Evolutionary conservation across 495 filamentous ascomycete genomes (phyloP).

Genomic region (Pyrenula aspistea): DNA sequence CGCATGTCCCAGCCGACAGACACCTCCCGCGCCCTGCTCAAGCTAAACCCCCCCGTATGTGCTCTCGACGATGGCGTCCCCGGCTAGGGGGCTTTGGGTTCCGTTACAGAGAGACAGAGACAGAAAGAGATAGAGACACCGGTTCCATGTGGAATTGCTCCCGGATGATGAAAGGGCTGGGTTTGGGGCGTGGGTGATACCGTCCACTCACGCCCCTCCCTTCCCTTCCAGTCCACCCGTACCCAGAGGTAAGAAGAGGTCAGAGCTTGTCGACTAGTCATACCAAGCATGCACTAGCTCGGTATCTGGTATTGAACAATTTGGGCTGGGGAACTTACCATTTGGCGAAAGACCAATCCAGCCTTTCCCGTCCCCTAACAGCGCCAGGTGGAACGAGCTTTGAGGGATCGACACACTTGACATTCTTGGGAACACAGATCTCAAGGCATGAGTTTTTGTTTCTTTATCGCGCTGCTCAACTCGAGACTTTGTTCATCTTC

Average conservation of each 20-base stretch:
- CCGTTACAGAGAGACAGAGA: too few relatives aligned
- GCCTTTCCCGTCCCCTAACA: conserved; percentile 1
- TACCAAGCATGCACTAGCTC: conserved; percentile 1
- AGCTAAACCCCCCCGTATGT: too few relatives aligned
- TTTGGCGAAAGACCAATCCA: conserved; percentile 1
- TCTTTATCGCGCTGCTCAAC: background rate
- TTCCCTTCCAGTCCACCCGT: background rate
- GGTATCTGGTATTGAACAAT: background rate
- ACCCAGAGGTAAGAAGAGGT: background rate
- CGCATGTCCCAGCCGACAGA: too few relatives aligned
- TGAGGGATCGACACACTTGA: background rate
- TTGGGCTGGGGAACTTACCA: background rate
- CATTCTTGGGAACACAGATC: background rate
- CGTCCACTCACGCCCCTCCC: background rate
- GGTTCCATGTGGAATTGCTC: too few relatives aligned
- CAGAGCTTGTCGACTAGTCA: background rate
- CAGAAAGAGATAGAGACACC: too few relatives aligned
- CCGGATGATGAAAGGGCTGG: background rate
- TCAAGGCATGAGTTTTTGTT: background rate
- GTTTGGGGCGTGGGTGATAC: background rate
- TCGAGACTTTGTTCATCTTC: background rate
- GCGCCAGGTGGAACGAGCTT: conserved; percentile 1
- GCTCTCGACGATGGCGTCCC: too few relatives aligned
- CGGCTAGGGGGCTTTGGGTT: too few relatives aligned
- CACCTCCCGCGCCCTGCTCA: too few relatives aligned